These are phyloP conservation scores for Rhodotorula sp. DNA, from an alignment of 1,284 basidiomycete genomes.

Conservation along the genomic window DNA sequence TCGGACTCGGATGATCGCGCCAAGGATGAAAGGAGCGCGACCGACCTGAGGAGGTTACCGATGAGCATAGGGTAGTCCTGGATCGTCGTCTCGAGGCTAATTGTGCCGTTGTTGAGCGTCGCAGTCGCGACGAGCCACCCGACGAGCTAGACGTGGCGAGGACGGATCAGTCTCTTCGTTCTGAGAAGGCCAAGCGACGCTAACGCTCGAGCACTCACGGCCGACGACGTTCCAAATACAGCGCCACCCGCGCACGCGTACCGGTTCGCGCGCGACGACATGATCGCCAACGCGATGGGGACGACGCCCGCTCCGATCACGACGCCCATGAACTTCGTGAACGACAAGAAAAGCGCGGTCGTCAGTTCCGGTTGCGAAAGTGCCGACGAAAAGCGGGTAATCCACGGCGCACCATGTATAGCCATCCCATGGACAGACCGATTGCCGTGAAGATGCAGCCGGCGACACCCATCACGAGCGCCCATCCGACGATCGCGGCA, in stretches of 20 bases:
- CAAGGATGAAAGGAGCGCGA: neutral
- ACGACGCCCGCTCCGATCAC: slow-evolving; percentile 69
- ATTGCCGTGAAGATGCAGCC: slow-evolving; percentile 85
- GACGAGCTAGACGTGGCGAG: slow-evolving; percentile 51
- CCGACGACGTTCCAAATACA: neutral
- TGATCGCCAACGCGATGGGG: slow-evolving; percentile 78
- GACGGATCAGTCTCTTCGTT: neutral
- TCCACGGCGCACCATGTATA: slow-evolving; percentile 3
- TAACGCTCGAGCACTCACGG: neutral
- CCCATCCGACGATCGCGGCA: slow-evolving; percentile 55
- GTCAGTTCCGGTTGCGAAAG: neutral
- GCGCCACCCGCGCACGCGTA: slow-evolving; percentile 68
- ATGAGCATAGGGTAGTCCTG: slow-evolving; percentile 42
- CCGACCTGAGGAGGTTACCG: slow-evolving; percentile 22
- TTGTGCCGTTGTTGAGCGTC: slow-evolving; percentile 63
- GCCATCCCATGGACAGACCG: slow-evolving; percentile 83
- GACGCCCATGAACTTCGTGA: slow-evolving; percentile 49
- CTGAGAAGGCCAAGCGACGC: neutral
- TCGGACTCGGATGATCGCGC: too few relatives aligned
- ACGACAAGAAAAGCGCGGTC: neutral
- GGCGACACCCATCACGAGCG: slow-evolving; percentile 73
- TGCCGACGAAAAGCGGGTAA: neutral
- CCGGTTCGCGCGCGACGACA: slow-evolving; percentile 79
- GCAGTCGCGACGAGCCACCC: slow-evolving; percentile 83
- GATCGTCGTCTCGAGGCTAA: slow-evolving; percentile 64